phyloP scores from a whole-genome alignment of 108 stramenopile genomes.

The Skeletonema potamos region DNA sequence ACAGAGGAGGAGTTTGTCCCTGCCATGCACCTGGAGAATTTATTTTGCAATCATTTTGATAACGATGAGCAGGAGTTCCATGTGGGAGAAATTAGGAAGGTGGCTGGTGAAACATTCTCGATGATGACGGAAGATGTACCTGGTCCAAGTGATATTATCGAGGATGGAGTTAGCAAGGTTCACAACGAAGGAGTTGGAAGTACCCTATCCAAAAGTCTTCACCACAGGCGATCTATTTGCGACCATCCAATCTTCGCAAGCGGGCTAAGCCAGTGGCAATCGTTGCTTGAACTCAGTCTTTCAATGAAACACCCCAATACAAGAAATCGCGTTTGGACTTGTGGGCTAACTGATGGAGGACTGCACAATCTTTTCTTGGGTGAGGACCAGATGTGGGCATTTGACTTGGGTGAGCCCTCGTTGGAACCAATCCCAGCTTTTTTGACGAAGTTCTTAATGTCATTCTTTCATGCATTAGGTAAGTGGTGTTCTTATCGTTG shows the following conservation, averaged over 20 bases:
- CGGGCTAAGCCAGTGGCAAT: slow-evolving; percentile 32
- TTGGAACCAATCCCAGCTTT: slow-evolving; percentile 72
- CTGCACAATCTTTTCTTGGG: slow-evolving; percentile 77
- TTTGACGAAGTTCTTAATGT: slow-evolving; percentile 77
- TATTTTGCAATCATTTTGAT: slow-evolving; percentile 17
- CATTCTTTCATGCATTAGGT: slow-evolving; percentile 65
- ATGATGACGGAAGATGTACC: neutral
- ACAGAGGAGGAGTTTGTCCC: slow-evolving; percentile 54
- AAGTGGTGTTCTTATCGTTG: too few species aligned
- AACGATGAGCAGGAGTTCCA: neutral
- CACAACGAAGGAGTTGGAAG: neutral
- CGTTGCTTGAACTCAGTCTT: slow-evolving; percentile 27
- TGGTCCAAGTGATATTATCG: neutral
- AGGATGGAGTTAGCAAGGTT: neutral
- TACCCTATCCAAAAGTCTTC: too few species aligned
- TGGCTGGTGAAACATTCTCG: slow-evolving; percentile 10
- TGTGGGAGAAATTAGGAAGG: neutral
- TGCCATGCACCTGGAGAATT: slow-evolving; percentile 37
- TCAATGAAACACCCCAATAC: slow-evolving; percentile 45
- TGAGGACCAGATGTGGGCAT: slow-evolving; percentile 60
- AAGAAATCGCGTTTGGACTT: slow-evolving; percentile 70
- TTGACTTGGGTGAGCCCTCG: slow-evolving; percentile 73
- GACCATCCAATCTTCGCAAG: slow-evolving; percentile 24
- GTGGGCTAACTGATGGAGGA: slow-evolving; percentile 80
- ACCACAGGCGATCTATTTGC: neutral